These are phyloP conservation scores for Backusella parvicylindrica DNA, from an alignment of 192 early-diverging fungal genomes.

Conservation along the genomic window DNA sequence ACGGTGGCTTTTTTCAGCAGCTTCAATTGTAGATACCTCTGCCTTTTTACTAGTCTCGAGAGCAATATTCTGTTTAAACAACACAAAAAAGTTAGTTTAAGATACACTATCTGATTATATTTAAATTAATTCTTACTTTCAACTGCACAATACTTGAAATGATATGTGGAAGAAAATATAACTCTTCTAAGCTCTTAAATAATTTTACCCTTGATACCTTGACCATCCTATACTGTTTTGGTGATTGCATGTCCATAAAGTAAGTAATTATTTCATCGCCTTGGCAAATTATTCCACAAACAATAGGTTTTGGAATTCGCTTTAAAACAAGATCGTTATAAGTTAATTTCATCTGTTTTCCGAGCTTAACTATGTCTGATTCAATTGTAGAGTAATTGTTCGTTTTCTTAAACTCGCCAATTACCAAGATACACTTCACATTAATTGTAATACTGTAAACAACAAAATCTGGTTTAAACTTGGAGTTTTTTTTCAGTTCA, in stretches of 20 bases:
- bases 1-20: no score
- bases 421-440: neutral
- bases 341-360: neutral
- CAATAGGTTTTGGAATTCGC: neutral
- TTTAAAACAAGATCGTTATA: neutral
- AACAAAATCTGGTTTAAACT: neutral
- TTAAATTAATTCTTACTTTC: no score
- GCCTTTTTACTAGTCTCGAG: no score
- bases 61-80: no score
- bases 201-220: neutral
- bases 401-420: neutral
- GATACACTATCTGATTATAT: no score
- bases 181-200: no score
- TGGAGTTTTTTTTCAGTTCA: neutral
- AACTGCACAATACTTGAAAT: no score
- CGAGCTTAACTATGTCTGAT: neutral
- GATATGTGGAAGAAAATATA: no score
- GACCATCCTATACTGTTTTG: neutral
- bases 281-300: neutral
- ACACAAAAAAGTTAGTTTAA: no score
- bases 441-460: neutral
- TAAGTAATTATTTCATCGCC: neutral
- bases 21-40: no score
- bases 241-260: conserved; percentile 6
- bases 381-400: neutral